A percentile compares a stretch with the other conserved stretches of the same genome.
phyloP scores from a whole-genome alignment of 805 yeast genomes.

The Saccharomycopsis sp. region DNA sequence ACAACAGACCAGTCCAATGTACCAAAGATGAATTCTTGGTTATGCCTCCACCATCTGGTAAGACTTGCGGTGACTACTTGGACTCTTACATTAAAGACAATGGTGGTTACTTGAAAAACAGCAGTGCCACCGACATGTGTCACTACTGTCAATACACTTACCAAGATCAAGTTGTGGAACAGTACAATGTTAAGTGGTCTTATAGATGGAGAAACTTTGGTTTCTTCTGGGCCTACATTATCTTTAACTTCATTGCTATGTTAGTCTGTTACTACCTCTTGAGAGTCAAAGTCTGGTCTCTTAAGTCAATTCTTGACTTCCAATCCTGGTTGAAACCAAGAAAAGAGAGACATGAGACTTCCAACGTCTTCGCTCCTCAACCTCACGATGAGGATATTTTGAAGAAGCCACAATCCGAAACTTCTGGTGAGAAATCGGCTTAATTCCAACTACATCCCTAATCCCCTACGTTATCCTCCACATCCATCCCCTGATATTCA shows the following conservation, averaged over 20 bases:
- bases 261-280: conserved; percentile 29
- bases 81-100: conserved; percentile 28
- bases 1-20: conserved; percentile 34
- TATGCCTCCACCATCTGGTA: conserved; percentile 39
- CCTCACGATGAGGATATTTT: conserved; percentile 35
- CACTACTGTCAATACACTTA: conserved; percentile 34
- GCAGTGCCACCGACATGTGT: conserved; percentile 35
- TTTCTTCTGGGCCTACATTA: conserved; percentile 40
- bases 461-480: background rate
- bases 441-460: background rate
- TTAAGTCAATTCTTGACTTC: conserved; percentile 29
- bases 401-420: conserved; percentile 17
- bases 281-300: conserved; percentile 34
- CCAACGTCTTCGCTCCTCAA: conserved; percentile 35
- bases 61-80: conserved; percentile 44
- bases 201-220: conserved; percentile 66
- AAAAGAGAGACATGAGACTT: conserved; percentile 42
- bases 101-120: conserved; percentile 42
- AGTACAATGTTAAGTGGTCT: conserved; percentile 32
- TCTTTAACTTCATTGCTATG: conserved; percentile 37
- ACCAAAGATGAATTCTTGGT: conserved; percentile 31
- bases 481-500: background rate
- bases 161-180: conserved; percentile 29
- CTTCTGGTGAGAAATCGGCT: background rate
- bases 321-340: conserved; percentile 38